These are phyloP conservation scores for Talaromyces islandicus DNA, from an alignment of 2,329 filamentous ascomycete species.

Conservation along the genomic window DNA sequence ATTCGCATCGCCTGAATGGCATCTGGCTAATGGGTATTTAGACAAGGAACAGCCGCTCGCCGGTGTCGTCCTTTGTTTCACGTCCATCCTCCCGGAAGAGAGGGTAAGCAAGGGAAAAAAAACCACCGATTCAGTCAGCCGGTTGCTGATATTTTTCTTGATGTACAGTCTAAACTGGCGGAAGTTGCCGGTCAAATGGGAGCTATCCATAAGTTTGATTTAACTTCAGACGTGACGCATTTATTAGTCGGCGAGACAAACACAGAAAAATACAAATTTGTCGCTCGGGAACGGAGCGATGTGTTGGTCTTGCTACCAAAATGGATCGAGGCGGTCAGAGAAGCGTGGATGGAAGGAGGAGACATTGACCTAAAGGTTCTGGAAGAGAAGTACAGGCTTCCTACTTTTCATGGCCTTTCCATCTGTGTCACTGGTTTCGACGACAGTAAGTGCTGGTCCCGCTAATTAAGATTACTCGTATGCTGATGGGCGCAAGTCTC, in stretches of 20 bases:
- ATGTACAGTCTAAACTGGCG: constrained; percentile 33
- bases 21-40: constrained; percentile 18
- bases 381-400: constrained; percentile 51
- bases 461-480: neutral
- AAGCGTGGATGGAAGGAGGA: constrained; percentile 72
- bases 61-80: constrained; percentile 79
- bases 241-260: constrained; percentile 83
- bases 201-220: constrained; percentile 78
- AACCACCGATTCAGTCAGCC: neutral
- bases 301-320: constrained; percentile 74
- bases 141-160: constrained; percentile 8
- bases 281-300: constrained; percentile 81
- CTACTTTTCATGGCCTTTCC: constrained; percentile 47
- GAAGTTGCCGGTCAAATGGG: constrained; percentile 68
- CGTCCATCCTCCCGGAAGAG: constrained; percentile 71
- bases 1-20: neutral
- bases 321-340: constrained; percentile 76
- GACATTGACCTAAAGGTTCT: constrained; percentile 67
- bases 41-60: constrained; percentile 60
- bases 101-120: constrained; percentile 54
- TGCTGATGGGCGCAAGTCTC: constrained; percentile 40
- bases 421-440: constrained; percentile 68
- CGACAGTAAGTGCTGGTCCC: constrained; percentile 44
- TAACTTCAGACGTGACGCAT: constrained; percentile 94
- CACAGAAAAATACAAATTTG: constrained; percentile 92